phyloP scores from a whole-genome alignment of 495 filamentous ascomycete species.

The Immersiella caudata region DNA sequence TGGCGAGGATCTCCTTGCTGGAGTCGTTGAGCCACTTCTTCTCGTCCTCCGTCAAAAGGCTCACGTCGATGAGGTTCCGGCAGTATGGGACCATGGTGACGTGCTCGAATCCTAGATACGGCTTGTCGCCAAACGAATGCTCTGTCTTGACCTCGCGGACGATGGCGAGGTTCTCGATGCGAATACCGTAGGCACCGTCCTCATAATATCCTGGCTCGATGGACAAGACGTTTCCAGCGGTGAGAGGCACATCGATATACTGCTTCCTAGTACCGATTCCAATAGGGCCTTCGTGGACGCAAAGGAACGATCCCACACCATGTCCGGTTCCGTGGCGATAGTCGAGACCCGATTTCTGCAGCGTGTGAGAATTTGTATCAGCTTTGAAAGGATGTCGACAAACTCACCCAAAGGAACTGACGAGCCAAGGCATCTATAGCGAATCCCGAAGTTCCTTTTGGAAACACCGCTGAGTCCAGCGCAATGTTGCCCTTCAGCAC shows the following conservation, averaged over 20 bases:
- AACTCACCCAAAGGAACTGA: slow-evolving; percentile 81
- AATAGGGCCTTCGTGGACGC: slow-evolving; percentile 97
- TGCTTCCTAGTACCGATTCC: slow-evolving; percentile 91
- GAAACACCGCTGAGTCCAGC: slow-evolving; percentile 84
- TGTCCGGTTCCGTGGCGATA: slow-evolving; percentile 98
- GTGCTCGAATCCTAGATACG: slow-evolving; percentile 93
- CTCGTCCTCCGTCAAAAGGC: slow-evolving; percentile 73
- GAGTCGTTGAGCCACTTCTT: slow-evolving; percentile 87
- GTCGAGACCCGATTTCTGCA: slow-evolving; percentile 77
- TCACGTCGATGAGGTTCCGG: slow-evolving; percentile 79
- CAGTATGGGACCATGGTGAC: slow-evolving; percentile 97
- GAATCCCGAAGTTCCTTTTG: slow-evolving; percentile 92
- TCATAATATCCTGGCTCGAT: slow-evolving; percentile 98
- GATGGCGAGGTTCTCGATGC: slow-evolving; percentile 95
- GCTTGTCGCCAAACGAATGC: slow-evolving; percentile 87
- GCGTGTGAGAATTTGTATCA: slow-evolving; percentile 10
- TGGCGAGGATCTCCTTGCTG: slow-evolving; percentile 77
- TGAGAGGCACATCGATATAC: slow-evolving; percentile 87
- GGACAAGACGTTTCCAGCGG: slow-evolving; percentile 90
- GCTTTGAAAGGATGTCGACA: not conserved
- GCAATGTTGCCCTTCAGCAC: slow-evolving; percentile 97
- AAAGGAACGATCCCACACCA: slow-evolving; percentile 88
- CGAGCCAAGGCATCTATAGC: slow-evolving; percentile 87
- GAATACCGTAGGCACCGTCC: slow-evolving; percentile 95
- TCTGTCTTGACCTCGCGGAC: slow-evolving; percentile 83